Percentiles rank a stretch among this genome's conserved stretches.
These are phyloP conservation scores for Coniochaeta sp. DNA, from an alignment of 2,329 filamentous ascomycete genomes.

Conservation along the genomic window DNA sequence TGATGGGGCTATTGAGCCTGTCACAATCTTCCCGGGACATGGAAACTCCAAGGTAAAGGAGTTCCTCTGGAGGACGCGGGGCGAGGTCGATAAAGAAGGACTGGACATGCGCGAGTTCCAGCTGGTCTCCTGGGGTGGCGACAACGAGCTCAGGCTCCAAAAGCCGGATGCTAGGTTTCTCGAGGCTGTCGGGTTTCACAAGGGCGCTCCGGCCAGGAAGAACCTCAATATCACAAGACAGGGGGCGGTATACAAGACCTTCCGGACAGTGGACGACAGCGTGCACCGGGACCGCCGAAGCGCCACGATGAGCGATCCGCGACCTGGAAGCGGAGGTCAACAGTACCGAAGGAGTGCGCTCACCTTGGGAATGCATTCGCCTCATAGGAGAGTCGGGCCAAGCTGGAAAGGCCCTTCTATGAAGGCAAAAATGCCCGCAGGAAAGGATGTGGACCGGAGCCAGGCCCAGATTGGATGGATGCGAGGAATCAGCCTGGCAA, in stretches of 20 bases:
- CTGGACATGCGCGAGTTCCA: slow-evolving; percentile 85
- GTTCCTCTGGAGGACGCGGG: slow-evolving; percentile 81
- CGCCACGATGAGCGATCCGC: slow-evolving; percentile 56
- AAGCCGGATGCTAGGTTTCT: slow-evolving; percentile 60
- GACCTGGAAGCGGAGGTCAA: slow-evolving; percentile 35
- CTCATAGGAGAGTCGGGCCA: slow-evolving; percentile 26
- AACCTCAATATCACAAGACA: slow-evolving; percentile 70
- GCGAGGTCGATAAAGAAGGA: slow-evolving; percentile 57
- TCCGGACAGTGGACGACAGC: slow-evolving; percentile 62
- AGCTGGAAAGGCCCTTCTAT: slow-evolving; percentile 52
- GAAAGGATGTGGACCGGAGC: slow-evolving; percentile 36
- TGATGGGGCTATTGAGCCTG: slow-evolving; percentile 39
- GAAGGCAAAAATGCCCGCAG: slow-evolving; percentile 43
- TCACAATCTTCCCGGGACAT: slow-evolving; percentile 54
- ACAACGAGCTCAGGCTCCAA: slow-evolving; percentile 75
- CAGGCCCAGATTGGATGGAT: slow-evolving; percentile 61
- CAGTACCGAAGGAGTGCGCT: slow-evolving; percentile 33
- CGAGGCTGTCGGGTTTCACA: slow-evolving; percentile 64
- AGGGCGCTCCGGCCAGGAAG: slow-evolving; percentile 57
- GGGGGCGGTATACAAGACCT: slow-evolving; percentile 79
- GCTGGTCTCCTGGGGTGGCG: slow-evolving; percentile 85
- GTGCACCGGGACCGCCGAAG: slow-evolving; percentile 49
- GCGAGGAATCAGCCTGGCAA: slow-evolving; percentile 60
- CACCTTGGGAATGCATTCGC: slow-evolving; percentile 29
- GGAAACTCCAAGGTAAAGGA: slow-evolving; percentile 72